Conservation (phyloP, 495 filamentous ascomycete genomes). For the Trichoderma virens region DNA sequence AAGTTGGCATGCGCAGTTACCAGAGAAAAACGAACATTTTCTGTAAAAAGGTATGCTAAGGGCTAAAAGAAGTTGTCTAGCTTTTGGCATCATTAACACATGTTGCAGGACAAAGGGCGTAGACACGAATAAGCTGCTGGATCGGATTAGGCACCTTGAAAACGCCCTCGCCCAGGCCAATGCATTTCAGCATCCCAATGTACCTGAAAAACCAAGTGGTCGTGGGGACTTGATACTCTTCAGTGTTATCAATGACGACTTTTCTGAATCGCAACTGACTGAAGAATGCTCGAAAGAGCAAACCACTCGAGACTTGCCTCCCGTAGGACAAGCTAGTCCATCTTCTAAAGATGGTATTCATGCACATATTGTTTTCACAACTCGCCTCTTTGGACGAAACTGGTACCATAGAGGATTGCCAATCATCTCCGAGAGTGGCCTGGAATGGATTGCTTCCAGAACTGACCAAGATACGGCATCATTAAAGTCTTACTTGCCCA, state of each 20-base stretch:
- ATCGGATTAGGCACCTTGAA: conserved; percentile 14
- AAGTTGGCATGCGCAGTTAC: conserved; percentile 11
- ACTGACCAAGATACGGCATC: background rate
- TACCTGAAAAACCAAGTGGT: background rate
- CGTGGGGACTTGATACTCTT: background rate
- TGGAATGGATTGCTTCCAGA: conserved; percentile 10
- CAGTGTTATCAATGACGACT: background rate
- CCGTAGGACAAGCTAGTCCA: background rate
- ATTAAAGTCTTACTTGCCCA: background rate
- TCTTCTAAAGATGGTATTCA: background rate
- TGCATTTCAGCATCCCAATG: background rate
- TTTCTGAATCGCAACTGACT: background rate
- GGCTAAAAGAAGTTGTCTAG: background rate
- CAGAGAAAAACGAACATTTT: background rate
- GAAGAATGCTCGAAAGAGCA: background rate
- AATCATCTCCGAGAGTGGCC: conserved; percentile 11
- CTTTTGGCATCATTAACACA: background rate
- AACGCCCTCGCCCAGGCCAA: conserved; percentile 6
- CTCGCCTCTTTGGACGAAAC: conserved; percentile 1
- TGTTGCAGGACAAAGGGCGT: conserved; percentile 10
- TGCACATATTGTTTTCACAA: background rate
- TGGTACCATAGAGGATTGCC: conserved; percentile 14
- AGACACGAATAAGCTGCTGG: conserved; percentile 10
- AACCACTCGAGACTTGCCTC: background rate
- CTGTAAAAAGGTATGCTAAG: background rate